These are phyloP conservation scores for Elsinoe necatrix DNA, from an alignment of 2,329 filamentous ascomycete species.

Conservation along the genomic window DNA sequence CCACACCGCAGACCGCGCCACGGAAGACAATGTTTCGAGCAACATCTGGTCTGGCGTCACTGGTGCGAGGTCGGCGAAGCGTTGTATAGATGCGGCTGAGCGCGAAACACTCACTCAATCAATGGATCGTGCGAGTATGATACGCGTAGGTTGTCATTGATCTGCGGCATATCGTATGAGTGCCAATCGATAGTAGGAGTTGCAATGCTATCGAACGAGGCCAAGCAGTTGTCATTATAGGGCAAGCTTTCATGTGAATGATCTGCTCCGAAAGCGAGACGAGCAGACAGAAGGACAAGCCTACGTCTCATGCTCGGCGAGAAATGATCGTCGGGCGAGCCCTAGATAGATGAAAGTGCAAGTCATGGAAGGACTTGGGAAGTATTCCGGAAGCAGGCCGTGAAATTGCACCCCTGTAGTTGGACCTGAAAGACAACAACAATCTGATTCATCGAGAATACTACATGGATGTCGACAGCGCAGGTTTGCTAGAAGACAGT, in stretches of 20 bases:
- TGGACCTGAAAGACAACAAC: too few relatives aligned
- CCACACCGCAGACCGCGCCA: neutral
- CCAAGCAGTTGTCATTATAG: neutral
- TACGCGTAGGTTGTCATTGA: neutral
- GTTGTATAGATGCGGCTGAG: neutral
- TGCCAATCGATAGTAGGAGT: neutral
- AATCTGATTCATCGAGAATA: too few relatives aligned
- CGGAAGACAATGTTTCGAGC: neutral
- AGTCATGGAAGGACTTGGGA: neutral
- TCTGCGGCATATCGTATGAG: neutral
- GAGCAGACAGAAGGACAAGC: neutral
- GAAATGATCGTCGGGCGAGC: neutral
- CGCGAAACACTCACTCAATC: neutral
- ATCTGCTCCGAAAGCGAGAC: neutral
- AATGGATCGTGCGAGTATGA: too few relatives aligned
- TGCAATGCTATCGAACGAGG: neutral
- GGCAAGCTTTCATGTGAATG: neutral
- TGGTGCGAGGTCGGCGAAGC: too few relatives aligned
- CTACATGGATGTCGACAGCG: too few relatives aligned
- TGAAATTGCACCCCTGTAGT: neutral
- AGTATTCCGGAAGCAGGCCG: neutral
- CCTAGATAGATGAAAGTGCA: slow-evolving; percentile 1
- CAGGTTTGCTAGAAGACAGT: too few relatives aligned
- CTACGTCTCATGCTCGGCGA: neutral
- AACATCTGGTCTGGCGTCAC: neutral